Evolutionary conservation across 441 rosid species (phyloP).

Genomic region (Heliophila coronopifolia): DNA sequence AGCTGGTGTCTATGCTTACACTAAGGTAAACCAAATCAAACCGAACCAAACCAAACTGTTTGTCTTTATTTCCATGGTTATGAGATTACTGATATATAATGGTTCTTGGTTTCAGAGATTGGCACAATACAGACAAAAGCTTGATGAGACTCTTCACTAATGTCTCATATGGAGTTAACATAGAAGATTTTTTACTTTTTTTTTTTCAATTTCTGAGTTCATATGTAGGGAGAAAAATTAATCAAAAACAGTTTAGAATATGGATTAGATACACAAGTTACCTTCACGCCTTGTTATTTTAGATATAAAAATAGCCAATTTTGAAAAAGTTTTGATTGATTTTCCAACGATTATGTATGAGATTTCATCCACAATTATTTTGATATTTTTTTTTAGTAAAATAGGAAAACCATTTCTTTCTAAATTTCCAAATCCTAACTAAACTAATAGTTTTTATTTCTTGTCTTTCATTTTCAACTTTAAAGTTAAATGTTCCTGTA

Average conservation of each 20-base stretch:
- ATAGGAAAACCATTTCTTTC: too few relatives aligned
- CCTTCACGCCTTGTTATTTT: conserved; percentile 9
- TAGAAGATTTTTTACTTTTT: background rate
- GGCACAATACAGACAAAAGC: conserved; percentile 84
- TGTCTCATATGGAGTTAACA: background rate
- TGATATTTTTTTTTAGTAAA: too few relatives aligned
- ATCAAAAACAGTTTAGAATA: conserved; percentile 7
- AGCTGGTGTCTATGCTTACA: conserved; percentile 95
- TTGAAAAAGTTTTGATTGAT: too few relatives aligned
- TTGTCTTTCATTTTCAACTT: too few relatives aligned
- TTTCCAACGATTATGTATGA: too few relatives aligned
- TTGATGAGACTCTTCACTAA: conserved; percentile 52
- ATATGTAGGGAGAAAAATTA: conserved; percentile 20
- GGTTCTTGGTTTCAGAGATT: conserved; percentile 41
- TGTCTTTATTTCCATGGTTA: background rate
- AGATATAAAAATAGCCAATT: too few relatives aligned
- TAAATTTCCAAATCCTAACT: too few relatives aligned
- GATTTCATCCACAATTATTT: too few relatives aligned
- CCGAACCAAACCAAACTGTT: background rate
- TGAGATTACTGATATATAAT: conserved; percentile 2
- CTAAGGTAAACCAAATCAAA: conserved; percentile 46
- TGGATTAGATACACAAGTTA: conserved; percentile 6
- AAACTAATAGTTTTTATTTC: too few relatives aligned
- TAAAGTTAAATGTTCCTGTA: too few relatives aligned
- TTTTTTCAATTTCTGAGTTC: background rate